Conservation (phyloP, 139 green algal species). For the Pycnococcus provasolii region DNA sequence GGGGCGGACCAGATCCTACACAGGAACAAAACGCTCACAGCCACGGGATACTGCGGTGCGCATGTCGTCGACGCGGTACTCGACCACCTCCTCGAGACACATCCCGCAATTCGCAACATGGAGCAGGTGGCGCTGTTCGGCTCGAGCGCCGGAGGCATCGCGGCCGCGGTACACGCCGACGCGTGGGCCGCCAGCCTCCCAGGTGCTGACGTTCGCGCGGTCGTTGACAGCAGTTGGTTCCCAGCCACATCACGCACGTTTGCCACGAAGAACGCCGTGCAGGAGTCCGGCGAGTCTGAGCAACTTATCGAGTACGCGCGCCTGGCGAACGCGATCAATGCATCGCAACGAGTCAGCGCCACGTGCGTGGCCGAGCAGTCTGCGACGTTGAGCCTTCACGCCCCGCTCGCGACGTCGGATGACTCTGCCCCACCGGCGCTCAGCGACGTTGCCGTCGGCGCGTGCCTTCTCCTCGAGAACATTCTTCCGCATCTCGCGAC, state of each 20-base stretch:
- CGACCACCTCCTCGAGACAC: not conserved
- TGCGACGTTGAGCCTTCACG: not conserved
- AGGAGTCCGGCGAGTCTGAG: not conserved
- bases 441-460: not conserved
- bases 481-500: not conserved
- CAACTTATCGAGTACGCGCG: too few relatives aligned
- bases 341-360: too few relatives aligned
- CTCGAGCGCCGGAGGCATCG: not conserved
- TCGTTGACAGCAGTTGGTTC: not conserved
- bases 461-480: not conserved
- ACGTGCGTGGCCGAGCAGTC: too few relatives aligned
- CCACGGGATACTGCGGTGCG: not conserved
- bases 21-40: not conserved
- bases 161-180: not conserved
- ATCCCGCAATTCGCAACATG: not conserved
- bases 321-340: not conserved
- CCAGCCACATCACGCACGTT: not conserved
- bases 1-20: not conserved
- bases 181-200: not conserved
- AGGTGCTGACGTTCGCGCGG: not conserved
- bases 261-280: not conserved
- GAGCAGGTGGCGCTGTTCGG: not conserved
- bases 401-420: not conserved
- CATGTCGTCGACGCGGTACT: not conserved
- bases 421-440: too few relatives aligned